Evolutionary conservation across 805 yeast genomes (phyloP).

Genomic region (Candida piceae): DNA sequence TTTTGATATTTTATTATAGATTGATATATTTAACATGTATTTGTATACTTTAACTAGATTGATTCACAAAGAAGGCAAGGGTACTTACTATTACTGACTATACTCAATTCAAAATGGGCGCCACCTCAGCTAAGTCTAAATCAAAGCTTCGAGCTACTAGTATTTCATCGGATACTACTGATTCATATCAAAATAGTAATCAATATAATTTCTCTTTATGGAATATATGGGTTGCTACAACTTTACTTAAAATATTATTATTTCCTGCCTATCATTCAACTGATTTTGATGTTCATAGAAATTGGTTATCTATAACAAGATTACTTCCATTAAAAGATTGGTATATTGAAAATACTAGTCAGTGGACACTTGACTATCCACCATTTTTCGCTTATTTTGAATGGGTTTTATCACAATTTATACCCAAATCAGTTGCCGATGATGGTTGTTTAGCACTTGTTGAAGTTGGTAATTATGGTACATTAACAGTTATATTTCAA

Average conservation of each 20-base stretch:
- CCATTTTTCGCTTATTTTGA: slow-evolving; percentile 97
- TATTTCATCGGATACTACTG: too few species aligned
- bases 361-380: slow-evolving; percentile 97
- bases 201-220: slow-evolving; percentile 45
- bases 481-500: slow-evolving; percentile 81
- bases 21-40: too few species aligned
- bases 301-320: slow-evolving; percentile 91
- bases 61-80: too few species aligned
- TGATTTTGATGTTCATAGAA: slow-evolving; percentile 95
- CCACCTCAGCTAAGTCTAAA: too few species aligned
- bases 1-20: too few species aligned
- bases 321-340: slow-evolving; percentile 69
- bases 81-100: too few species aligned
- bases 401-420: slow-evolving; percentile 67
- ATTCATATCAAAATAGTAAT: slow-evolving; percentile 4
- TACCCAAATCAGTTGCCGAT: slow-evolving; percentile 52
- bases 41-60: too few species aligned
- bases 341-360: slow-evolving; percentile 74
- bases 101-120: too few species aligned
- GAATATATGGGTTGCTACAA: slow-evolving; percentile 63
- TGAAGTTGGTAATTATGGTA: slow-evolving; percentile 59
- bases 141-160: too few species aligned
- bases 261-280: slow-evolving; percentile 86
- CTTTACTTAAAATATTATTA: slow-evolving; percentile 55
- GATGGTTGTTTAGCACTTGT: slow-evolving; percentile 80